Evolutionary conservation across 2,329 filamentous ascomycete species (phyloP).

Genomic region (Gnomoniopsis smithogilvyi): DNA sequence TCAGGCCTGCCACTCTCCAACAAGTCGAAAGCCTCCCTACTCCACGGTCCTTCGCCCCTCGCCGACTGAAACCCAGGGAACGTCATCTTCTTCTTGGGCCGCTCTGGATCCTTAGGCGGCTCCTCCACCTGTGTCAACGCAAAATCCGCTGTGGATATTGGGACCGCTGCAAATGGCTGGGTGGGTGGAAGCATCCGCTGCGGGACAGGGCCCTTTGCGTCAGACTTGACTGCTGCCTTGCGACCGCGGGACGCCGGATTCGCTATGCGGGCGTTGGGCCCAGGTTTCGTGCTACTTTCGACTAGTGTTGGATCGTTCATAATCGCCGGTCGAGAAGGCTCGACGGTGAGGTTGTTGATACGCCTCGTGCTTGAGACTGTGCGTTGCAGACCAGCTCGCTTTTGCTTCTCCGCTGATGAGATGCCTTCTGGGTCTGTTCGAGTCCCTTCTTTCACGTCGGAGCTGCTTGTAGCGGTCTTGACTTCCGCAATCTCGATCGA

Average conservation of each 20-base stretch:
- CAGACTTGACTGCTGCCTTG: conserved; percentile 49
- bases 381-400: conserved; percentile 1
- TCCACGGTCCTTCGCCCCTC: conserved; percentile 61
- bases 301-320: not conserved
- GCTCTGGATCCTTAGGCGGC: conserved; percentile 12
- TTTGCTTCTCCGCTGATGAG: not conserved
- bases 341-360: conserved; percentile 10
- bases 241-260: conserved; percentile 52
- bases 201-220: conserved; percentile 48
- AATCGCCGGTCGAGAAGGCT: not conserved
- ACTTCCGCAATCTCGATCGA: not conserved
- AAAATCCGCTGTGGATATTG: conserved; percentile 17
- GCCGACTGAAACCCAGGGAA: conserved; percentile 45
- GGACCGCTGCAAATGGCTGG: not conserved
- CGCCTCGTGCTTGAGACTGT: not conserved
- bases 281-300: not conserved
- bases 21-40: conserved; percentile 64
- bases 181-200: conserved; percentile 37
- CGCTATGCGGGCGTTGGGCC: conserved; percentile 24
- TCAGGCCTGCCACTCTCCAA: conserved; percentile 58
- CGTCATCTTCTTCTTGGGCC: conserved; percentile 25
- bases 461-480: not conserved
- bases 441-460: not conserved
- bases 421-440: not conserved
- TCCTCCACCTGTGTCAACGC: conserved; percentile 18